phyloP scores from a whole-genome alignment of 768 basidiomycete genomes.

The Mycena amicta region DNA sequence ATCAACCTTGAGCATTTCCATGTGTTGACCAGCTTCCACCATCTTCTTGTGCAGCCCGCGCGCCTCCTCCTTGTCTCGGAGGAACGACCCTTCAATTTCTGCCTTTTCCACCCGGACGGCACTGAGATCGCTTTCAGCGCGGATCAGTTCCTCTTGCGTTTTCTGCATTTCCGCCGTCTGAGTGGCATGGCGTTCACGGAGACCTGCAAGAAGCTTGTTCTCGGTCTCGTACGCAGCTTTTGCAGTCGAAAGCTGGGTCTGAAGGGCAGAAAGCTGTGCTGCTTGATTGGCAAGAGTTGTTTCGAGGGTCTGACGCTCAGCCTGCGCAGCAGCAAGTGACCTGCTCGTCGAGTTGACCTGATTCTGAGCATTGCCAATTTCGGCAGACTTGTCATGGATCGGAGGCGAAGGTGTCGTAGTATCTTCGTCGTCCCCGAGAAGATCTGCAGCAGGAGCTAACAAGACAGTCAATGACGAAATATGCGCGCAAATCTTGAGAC shows the following conservation, averaged over 20 bases:
- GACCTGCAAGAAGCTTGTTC: slow-evolving; percentile 61
- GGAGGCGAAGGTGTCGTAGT: slow-evolving; percentile 48
- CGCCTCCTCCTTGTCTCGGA: slow-evolving; percentile 94
- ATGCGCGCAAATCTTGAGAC: slow-evolving; percentile 9
- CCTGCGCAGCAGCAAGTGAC: slow-evolving; percentile 65
- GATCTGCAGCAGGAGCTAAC: slow-evolving; percentile 40
- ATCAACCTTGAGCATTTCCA: slow-evolving; percentile 66
- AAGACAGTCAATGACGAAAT: slow-evolving; percentile 17
- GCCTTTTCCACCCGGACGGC: slow-evolving; percentile 87
- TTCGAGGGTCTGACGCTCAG: slow-evolving; percentile 70
- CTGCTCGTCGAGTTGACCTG: slow-evolving; percentile 80
- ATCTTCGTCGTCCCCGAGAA: slow-evolving; percentile 78
- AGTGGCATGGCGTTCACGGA: slow-evolving; percentile 66
- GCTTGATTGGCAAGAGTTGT: slow-evolving; percentile 66
- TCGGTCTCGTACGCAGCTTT: slow-evolving; percentile 89
- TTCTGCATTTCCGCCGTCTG: slow-evolving; percentile 77
- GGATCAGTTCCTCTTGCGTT: slow-evolving; percentile 77
- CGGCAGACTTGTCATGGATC: slow-evolving; percentile 74
- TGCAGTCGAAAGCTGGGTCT: slow-evolving; percentile 81
- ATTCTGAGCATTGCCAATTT: slow-evolving; percentile 87
- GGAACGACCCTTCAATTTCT: slow-evolving; percentile 82
- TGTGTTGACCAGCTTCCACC: slow-evolving; percentile 77
- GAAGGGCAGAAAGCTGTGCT: slow-evolving; percentile 74
- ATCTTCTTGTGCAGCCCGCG: slow-evolving; percentile 83
- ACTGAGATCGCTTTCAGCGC: slow-evolving; percentile 89